Conservation (phyloP, 2,329 filamentous ascomycete genomes). For the Pestalotiopsis sp. region DNA sequence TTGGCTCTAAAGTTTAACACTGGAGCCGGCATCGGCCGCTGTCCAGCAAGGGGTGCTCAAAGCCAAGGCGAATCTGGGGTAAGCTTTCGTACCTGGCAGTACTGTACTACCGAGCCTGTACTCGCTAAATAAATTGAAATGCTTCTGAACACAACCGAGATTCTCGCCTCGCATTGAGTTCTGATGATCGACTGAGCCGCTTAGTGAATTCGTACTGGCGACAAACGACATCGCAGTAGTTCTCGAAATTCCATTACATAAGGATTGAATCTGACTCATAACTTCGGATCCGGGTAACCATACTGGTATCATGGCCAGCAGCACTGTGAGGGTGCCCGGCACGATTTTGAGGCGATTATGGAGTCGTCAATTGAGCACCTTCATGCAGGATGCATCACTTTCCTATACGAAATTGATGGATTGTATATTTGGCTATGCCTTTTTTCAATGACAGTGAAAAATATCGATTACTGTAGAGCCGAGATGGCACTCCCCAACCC, state of each 20-base stretch:
- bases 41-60: background rate
- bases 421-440: too few species aligned
- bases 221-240: background rate
- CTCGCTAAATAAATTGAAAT: background rate
- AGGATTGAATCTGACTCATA: background rate
- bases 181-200: background rate
- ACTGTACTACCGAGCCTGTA: background rate
- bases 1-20: background rate
- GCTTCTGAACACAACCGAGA: background rate
- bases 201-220: accelerated
- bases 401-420: too few species aligned
- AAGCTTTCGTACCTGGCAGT: background rate
- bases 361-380: too few species aligned
- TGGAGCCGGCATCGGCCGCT: slow-evolving; percentile 7
- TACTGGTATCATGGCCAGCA: too few species aligned
- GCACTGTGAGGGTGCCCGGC: too few species aligned
- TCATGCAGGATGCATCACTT: too few species aligned
- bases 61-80: slow-evolving; percentile 4
- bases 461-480: too few species aligned
- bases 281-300: background rate
- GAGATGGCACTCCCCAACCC: too few species aligned
- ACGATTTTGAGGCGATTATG: too few species aligned
- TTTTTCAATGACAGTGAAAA: too few species aligned
- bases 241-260: background rate
- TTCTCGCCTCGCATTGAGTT: background rate